Evolutionary conservation across 345 rosid genomes (phyloP).

Genomic region (Brassica incana): DNA sequence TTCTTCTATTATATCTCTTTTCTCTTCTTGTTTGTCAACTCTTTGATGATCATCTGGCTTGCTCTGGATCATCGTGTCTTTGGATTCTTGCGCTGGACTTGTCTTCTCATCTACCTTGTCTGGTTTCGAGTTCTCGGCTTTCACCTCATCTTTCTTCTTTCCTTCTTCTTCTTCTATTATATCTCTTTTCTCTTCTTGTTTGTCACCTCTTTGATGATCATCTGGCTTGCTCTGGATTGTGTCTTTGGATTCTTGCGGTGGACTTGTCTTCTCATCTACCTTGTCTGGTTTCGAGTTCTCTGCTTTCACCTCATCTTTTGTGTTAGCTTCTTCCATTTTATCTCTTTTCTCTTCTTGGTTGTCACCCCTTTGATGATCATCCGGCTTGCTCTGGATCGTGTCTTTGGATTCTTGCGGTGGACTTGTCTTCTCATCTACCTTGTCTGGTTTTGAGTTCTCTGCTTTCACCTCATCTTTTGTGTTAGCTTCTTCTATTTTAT

Average conservation of each 20-base stretch:
- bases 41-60: no score
- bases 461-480: background rate
- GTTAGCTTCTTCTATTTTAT: conserved; percentile 4
- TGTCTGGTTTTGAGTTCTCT: background rate
- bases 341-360: no score
- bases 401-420: conserved; percentile 18
- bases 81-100: background rate
- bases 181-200: conserved; percentile 2
- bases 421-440: conserved; percentile 3
- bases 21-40: no score
- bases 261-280: background rate
- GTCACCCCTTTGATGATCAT: no score
- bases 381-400: background rate
- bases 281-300: no score
- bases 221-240: conserved; percentile 14
- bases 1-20: no score
- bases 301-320: no score
- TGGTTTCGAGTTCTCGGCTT: no score
- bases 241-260: background rate
- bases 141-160: no score
- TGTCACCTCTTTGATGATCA: background rate
- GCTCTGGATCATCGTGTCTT: background rate
- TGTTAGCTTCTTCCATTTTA: no score
- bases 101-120: background rate
- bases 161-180: background rate